Conservation (phyloP, 2,329 filamentous ascomycete species). For the Cephalotrichum gorgonifer region DNA sequence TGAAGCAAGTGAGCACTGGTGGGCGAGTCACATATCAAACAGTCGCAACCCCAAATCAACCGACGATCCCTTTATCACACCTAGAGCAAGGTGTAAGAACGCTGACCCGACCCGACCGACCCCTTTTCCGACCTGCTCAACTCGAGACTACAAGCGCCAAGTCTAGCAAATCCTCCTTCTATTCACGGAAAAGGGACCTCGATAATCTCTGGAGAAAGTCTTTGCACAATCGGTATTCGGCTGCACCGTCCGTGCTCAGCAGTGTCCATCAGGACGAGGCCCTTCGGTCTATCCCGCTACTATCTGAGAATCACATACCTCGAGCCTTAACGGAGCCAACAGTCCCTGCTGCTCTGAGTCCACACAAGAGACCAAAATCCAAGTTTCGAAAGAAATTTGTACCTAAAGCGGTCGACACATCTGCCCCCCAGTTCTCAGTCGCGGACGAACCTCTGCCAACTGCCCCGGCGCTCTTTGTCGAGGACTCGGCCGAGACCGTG, state of each 20-base stretch:
- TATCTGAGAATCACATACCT: neutral
- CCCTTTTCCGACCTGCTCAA: conserved; percentile 36
- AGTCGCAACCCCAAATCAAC: neutral
- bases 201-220: conserved; percentile 41
- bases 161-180: conserved; percentile 27
- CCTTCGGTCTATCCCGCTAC: neutral
- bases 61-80: neutral
- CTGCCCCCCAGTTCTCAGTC: conserved; percentile 40
- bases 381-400: conserved; percentile 31
- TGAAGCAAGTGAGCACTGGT: conserved; percentile 17
- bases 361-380: conserved; percentile 5
- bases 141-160: conserved; percentile 36
- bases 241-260: conserved; percentile 2
- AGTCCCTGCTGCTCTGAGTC: neutral
- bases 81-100: neutral
- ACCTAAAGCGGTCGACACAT: conserved; percentile 35
- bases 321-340: neutral
- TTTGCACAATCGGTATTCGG: conserved; percentile 16
- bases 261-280: neutral
- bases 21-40: conserved; percentile 16
- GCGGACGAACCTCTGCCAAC: conserved; percentile 39
- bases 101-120: neutral
- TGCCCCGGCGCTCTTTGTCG: conserved; percentile 6
- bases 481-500: neutral
- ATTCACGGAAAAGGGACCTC: conserved; percentile 39